These are phyloP conservation scores for Chlorella sp. DNA, from an alignment of 139 green algal species.

Conservation along the genomic window DNA sequence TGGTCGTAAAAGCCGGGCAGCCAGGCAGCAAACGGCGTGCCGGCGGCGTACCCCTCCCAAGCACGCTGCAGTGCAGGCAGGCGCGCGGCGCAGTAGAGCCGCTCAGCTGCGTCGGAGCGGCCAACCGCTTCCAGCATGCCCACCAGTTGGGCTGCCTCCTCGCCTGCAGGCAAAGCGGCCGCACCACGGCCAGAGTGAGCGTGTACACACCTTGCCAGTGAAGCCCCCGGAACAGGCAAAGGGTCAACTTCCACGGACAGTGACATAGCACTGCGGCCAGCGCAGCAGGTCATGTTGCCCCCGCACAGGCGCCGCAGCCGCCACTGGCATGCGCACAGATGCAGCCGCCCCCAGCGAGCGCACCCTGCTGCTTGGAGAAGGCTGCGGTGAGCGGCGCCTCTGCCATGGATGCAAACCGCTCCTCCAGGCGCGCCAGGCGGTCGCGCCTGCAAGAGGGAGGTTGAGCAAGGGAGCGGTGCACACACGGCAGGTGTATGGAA, in stretches of 20 bases:
- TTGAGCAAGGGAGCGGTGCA: too few species aligned
- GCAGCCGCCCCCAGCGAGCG: not conserved
- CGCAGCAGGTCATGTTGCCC: too few species aligned
- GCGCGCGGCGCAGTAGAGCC: constrained; percentile 69
- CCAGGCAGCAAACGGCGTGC: constrained; percentile 59
- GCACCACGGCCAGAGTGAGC: too few species aligned
- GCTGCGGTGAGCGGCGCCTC: constrained; percentile 78
- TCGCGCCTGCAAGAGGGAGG: not conserved
- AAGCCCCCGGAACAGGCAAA: too few species aligned
- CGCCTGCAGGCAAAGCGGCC: too few species aligned
- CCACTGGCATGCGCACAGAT: too few species aligned
- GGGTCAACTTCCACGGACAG: too few species aligned
- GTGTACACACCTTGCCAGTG: too few species aligned
- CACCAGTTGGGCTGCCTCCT: constrained; percentile 50
- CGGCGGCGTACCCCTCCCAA: constrained; percentile 56
- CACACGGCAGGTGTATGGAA: too few species aligned
- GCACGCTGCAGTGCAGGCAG: constrained; percentile 51
- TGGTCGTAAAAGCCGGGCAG: constrained; percentile 77
- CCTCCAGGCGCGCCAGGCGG: constrained; percentile 73
- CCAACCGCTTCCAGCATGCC: constrained; percentile 68
- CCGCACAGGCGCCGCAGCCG: too few species aligned
- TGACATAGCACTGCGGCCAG: too few species aligned
- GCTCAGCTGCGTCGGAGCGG: constrained; percentile 63
- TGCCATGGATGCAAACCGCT: constrained; percentile 79
- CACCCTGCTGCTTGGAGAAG: constrained; percentile 57